phyloP scores from a whole-genome alignment of 164 flowering plant species.

The Magnolia officinalis region DNA sequence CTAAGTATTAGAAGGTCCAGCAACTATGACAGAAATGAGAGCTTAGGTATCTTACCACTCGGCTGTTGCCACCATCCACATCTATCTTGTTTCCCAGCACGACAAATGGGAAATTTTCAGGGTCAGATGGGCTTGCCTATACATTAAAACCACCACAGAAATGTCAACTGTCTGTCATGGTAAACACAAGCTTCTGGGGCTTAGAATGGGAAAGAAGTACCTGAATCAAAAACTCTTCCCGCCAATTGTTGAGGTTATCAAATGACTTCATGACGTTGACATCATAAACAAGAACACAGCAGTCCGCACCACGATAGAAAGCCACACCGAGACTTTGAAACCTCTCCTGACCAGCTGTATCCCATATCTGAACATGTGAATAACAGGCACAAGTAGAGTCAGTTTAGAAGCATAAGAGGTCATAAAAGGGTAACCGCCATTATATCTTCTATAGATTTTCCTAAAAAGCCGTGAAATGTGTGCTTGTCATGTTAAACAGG shows the following conservation, averaged over 20 bases:
- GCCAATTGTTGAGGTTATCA: constrained; percentile 81
- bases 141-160: constrained; percentile 7
- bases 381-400: neutral
- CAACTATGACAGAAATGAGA: neutral
- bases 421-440: neutral
- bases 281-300: constrained; percentile 92
- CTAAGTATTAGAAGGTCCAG: neutral
- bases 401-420: neutral
- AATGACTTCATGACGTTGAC: constrained; percentile 87
- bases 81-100: constrained; percentile 89
- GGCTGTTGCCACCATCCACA: constrained; percentile 91
- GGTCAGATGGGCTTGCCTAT: constrained; percentile 90
- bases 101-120: constrained; percentile 91
- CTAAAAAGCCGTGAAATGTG: no score
- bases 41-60: constrained; percentile 56
- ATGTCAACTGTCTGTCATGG: neutral
- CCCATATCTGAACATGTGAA: constrained; percentile 67
- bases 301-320: constrained; percentile 91
- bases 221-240: constrained; percentile 89
- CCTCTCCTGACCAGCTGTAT: constrained; percentile 94
- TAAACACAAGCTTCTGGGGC: neutral
- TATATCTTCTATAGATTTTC: neutral
- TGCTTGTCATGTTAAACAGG: no score
- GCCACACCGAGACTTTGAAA: constrained; percentile 95
- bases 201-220: constrained; percentile 22